Evolutionary conservation across 805 yeast genomes (phyloP), one percentile per base, ranked within the genome.

Genomic region (Metschnikowia arizonensis): DNA sequence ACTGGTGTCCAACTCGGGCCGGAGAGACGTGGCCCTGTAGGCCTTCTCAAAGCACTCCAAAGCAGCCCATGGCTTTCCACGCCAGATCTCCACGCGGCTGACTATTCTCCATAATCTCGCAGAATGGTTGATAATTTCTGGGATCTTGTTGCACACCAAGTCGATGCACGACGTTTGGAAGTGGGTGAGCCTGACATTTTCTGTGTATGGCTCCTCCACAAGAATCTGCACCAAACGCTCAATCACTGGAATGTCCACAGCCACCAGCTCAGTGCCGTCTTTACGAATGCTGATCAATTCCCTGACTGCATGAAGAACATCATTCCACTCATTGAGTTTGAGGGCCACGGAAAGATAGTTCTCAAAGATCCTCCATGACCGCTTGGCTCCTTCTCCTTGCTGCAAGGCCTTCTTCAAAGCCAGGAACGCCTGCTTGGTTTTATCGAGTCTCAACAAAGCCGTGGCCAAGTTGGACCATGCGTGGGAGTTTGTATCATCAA

Each of bases 391-490:
- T 38, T 81, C 83, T 30, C 88, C 83, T 26, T 74, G 74, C 33
- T 83, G 69, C 15, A 87, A 74, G 0, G 98, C 97, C 51, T 81
- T 81, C 57, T 84, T 81, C 54, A 91, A 70, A 1, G 99, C 97
- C 50, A 79, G 81, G 58, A 87, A 83, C 0, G 98, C 96, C 53
- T 88, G 95, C 50, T 78, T 76, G 17, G 77, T 63, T 62, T 86
- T 85, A 43, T 77, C 82, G 42, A 77, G 59, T 50, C 77, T 77
- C 32, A 89, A 66, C 44, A 87, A 73, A 0, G 97, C 82, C 9
- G 93, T 82, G 4, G 96, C 88, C 55, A 93, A 73, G 59, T 93
- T 93, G 9, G 95, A 82, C 99, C 99, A 93, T 2, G 96, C 80
- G 59, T 81, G 81, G 1, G 90, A 73, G 57, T 82, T 88, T 0